Percentiles rank a stretch among this genome's conserved stretches.
Conservation (phyloP, 148 eudicot species). For the Limonium bicolor region DNA sequence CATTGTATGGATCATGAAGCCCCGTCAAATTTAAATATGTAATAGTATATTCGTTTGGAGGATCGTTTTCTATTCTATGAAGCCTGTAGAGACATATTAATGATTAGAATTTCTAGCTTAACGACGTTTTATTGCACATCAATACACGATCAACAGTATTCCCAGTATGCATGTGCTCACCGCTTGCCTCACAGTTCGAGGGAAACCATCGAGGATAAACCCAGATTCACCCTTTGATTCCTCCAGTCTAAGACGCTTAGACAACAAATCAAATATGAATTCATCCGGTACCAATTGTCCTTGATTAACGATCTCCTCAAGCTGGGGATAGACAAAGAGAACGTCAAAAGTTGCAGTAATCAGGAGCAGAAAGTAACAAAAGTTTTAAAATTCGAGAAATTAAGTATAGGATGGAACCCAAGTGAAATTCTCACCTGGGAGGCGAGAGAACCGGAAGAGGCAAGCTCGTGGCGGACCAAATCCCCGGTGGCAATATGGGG, state of each 20-base stretch:
- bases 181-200: constrained; percentile 87
- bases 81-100: no score
- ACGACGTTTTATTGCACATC: no score
- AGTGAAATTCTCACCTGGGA: constrained; percentile 26
- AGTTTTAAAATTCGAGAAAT: no score
- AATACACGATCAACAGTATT: no score
- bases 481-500: constrained; percentile 95
- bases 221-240: constrained; percentile 70
- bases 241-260: constrained; percentile 73
- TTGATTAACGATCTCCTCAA: constrained; percentile 66
- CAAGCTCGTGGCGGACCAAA: constrained; percentile 67
- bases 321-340: constrained; percentile 25
- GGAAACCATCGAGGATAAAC: constrained; percentile 92
- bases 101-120: no score
- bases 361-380: no score
- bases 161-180: constrained; percentile 29
- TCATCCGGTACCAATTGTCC: constrained; percentile 80
- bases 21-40: no score
- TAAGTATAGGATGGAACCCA: background rate
- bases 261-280: constrained; percentile 54
- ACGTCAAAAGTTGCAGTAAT: no score
- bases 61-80: no score
- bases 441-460: constrained; percentile 52
- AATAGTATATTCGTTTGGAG: no score
- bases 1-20: no score